Evolutionary conservation across 768 basidiomycete genomes (phyloP).

Genomic region (Peribolospora kevripleyi): DNA sequence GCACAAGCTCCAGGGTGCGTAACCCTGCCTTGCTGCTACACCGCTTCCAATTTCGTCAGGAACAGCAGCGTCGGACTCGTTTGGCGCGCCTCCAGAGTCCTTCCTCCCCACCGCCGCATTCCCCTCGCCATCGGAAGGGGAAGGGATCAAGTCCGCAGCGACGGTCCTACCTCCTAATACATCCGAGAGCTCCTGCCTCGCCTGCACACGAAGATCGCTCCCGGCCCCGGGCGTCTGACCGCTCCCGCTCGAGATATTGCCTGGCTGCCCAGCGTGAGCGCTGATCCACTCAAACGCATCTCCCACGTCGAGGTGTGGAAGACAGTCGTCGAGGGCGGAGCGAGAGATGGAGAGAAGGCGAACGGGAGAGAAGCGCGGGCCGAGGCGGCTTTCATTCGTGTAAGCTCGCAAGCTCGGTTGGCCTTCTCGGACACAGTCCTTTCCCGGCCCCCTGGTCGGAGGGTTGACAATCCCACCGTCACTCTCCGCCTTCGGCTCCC

Average conservation of each 20-base stretch:
- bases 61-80: conserved; percentile 29
- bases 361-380: conserved; percentile 9
- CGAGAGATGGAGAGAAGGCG: conserved; percentile 47
- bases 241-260: conserved; percentile 16
- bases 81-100: conserved; percentile 57
- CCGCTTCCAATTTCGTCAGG: conserved; percentile 6
- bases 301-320: conserved; percentile 68
- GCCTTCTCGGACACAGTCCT: background rate
- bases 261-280: conserved; percentile 22
- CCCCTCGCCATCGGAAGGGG: conserved; percentile 10
- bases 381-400: conserved; percentile 9
- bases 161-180: conserved; percentile 54
- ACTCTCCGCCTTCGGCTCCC: conserved; percentile 10
- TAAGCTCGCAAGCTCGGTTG: conserved; percentile 5
- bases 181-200: conserved; percentile 49
- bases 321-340: conserved; percentile 41
- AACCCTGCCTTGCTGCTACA: conserved; percentile 12
- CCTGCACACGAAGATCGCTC: conserved; percentile 17
- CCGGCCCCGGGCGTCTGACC: conserved; percentile 15
- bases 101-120: conserved; percentile 32
- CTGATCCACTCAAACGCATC: conserved; percentile 51
- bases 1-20: conserved; percentile 64
- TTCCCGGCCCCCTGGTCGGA: conserved; percentile 18
- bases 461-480: conserved; percentile 12
- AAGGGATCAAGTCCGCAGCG: conserved; percentile 28